These are phyloP conservation scores for Hordeum marinum DNA, from an alignment of 176 grass and related monocot genomes.

Conservation along the genomic window DNA sequence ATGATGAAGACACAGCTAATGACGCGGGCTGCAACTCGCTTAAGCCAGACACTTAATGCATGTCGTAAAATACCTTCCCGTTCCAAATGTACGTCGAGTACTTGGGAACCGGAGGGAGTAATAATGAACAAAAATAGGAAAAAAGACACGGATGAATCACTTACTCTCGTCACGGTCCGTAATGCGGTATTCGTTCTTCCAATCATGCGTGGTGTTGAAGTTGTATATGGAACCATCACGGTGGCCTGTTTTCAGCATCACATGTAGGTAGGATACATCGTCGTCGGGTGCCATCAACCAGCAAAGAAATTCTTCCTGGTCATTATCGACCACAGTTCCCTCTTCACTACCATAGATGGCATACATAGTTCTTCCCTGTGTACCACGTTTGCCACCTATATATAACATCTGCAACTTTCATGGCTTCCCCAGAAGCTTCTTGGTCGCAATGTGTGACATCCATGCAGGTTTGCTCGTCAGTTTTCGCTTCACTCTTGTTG, in stretches of 20 bases:
- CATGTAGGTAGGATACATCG: neutral
- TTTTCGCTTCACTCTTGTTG: neutral
- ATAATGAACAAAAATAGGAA: neutral
- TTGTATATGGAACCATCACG: slow-evolving; percentile 15
- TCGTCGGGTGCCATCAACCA: neutral
- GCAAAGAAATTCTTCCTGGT: neutral
- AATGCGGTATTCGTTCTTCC: neutral
- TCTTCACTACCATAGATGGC: neutral
- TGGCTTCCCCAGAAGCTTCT: neutral
- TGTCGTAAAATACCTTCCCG: neutral
- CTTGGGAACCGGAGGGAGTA: no score
- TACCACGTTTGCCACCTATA: neutral
- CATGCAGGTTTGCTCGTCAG: neutral
- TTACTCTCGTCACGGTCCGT: slow-evolving; percentile 15
- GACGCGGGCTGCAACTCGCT: neutral
- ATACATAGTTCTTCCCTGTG: neutral
- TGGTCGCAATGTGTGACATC: neutral
- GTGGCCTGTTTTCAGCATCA: slow-evolving; percentile 2
- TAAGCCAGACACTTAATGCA: neutral
- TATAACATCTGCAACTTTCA: neutral
- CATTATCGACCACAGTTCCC: no score
- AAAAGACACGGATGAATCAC: neutral
- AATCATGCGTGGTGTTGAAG: neutral
- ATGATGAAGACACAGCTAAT: neutral
- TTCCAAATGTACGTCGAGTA: neutral